Base-by-base conservation (phyloP, 2,329 filamentous ascomycete species). In the Neonectria punicea region DNA sequence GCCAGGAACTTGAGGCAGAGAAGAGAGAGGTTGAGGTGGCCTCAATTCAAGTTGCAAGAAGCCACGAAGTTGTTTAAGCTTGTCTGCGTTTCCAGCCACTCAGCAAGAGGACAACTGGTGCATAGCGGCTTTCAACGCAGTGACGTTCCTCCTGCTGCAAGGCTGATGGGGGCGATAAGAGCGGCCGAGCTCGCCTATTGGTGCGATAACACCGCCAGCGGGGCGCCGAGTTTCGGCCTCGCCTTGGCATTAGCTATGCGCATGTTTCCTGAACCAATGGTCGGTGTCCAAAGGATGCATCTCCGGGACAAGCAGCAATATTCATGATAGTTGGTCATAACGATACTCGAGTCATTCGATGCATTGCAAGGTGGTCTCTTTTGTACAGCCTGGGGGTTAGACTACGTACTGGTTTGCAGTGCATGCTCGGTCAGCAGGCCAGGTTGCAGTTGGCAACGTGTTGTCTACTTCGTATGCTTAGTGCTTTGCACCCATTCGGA, bases 21-120 rank as follows among this genome's bases (percentile, higher is more conserved):
- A 44, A 63, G 54, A 62, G 60, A 76, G 65, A 73, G 72, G 76
- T 76, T 71, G 74, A 79, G 75, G 78, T 79, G 78, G 76, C 78
- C 78, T 79, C 70, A 76, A 74, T 70, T 61, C 72, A 67, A 74
- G 61, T 50, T 65, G 54, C 67, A 75, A 75, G 73, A 75, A 73
- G 73, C 73, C 73, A 75, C 73, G 73, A 73, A 70, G 61, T 69
- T 68, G 60, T 68, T 47, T 69, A 69, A 74, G 62, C 51, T 65
- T 67, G 61, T 66, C 53, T 47, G 53, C 53, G 56, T 46, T 57
- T 69, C 67, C 70, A 72, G 68, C 70, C 72, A 73, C 62, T 70
- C 53, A 61, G 55, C 60, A 69, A 80, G 72, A 80, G 78, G 77
- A 80, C 78, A 80, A 77, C 67, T 80, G 71, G 72, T 77, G 72